phyloP scores from a whole-genome alignment of 164 flowering plant species.

The Echeveria elegans region DNA sequence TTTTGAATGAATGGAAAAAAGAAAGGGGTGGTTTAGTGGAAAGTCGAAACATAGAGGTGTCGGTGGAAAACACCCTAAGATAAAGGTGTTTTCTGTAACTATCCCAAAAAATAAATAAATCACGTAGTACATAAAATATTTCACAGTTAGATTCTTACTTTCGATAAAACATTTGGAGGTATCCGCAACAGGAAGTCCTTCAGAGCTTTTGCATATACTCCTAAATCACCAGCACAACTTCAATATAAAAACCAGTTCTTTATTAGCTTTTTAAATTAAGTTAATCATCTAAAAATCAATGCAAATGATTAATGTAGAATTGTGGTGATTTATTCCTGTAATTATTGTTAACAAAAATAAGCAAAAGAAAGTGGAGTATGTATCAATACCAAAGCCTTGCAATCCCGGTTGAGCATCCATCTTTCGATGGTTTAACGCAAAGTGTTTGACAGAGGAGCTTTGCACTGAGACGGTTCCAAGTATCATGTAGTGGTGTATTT shows the following conservation, averaged over 20 bases:
- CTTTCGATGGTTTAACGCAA: slow-evolving; percentile 84
- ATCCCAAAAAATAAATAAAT: not conserved
- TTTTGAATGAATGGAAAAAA: not conserved
- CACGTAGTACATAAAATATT: not conserved
- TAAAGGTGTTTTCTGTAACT: too few relatives aligned
- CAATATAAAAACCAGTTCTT: not conserved
- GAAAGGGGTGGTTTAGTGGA: too few relatives aligned
- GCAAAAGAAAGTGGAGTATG: not conserved
- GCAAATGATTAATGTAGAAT: not conserved
- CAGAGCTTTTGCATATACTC: slow-evolving; percentile 52
- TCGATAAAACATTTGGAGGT: slow-evolving; percentile 75
- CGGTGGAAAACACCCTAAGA: too few relatives aligned
- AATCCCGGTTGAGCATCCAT: slow-evolving; percentile 97
- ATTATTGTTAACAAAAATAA: not conserved
- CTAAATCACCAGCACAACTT: slow-evolving; percentile 65
- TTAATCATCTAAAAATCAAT: not conserved
- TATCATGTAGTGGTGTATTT: slow-evolving; percentile 22
- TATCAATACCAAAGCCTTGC: slow-evolving; percentile 68
- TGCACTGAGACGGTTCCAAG: slow-evolving; percentile 56
- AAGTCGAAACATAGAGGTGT: too few relatives aligned
- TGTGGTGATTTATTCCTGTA: not conserved
- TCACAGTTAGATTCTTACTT: too few relatives aligned
- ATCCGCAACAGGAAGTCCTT: slow-evolving; percentile 39
- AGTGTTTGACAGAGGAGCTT: slow-evolving; percentile 58
- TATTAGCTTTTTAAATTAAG: too few relatives aligned